These are phyloP conservation scores for Plasmodium yoelii DNA, from an alignment of 169 alveolate species.

Conservation along the genomic window DNA sequence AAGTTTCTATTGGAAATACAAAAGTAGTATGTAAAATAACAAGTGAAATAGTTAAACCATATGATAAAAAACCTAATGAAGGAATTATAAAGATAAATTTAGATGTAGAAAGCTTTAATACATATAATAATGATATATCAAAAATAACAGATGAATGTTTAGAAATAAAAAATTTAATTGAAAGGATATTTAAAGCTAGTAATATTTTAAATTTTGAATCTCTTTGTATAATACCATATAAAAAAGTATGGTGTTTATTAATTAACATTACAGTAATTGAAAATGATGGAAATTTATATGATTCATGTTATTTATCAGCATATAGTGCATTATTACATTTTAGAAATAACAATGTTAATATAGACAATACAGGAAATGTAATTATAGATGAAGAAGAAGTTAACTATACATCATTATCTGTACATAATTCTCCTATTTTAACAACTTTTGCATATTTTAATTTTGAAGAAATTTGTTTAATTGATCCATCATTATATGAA, in stretches of 20 bases:
- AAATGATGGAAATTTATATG: constrained; percentile 68
- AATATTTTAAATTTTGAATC: constrained; percentile 65
- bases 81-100: constrained; percentile 54
- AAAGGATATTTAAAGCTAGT: constrained; percentile 59
- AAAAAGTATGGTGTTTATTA: constrained; percentile 63
- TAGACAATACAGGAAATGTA: constrained; percentile 12
- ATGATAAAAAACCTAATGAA: constrained; percentile 48
- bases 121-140: constrained; percentile 11
- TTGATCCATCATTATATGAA: constrained; percentile 53
- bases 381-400: constrained; percentile 46
- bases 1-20: constrained; percentile 45
- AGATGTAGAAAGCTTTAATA: constrained; percentile 59
- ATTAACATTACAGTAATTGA: constrained; percentile 49
- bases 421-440: constrained; percentile 47
- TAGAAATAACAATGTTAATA: constrained; percentile 33
- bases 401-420: constrained; percentile 47
- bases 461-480: constrained; percentile 37
- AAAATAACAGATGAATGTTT: constrained; percentile 54
- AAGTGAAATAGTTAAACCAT: constrained; percentile 69
- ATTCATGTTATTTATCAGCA: constrained; percentile 67
- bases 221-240: constrained; percentile 59
- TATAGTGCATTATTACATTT: constrained; percentile 58
- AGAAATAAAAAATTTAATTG: constrained; percentile 62
- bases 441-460: constrained; percentile 66
- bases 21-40: constrained; percentile 64